These are phyloP conservation scores for Prunus armeniaca DNA, from an alignment of 306 rosid species.

Conservation along the genomic window DNA sequence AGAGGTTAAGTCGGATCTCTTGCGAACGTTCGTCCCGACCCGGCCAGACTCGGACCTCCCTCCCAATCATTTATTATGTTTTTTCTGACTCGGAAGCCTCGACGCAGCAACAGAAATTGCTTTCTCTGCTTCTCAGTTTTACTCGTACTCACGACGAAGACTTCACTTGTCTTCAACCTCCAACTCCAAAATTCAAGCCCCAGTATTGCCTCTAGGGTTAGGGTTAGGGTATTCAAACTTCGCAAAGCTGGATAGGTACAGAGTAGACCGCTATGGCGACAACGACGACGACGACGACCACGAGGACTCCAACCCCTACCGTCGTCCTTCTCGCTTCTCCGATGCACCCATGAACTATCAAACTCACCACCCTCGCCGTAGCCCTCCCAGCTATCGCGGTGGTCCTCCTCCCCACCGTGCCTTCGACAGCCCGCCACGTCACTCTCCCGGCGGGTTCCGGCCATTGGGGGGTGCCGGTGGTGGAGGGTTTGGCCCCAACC, in stretches of 20 bases:
- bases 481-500: conserved; percentile 46
- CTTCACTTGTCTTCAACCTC: neutral
- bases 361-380: conserved; percentile 32
- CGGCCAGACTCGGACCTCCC: neutral
- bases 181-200: conserved; percentile 9
- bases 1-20: neutral
- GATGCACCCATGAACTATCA: conserved; percentile 54
- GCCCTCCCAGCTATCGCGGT: conserved; percentile 45
- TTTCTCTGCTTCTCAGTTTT: neutral
- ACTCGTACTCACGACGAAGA: neutral
- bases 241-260: conserved; percentile 89
- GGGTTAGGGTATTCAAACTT: conserved; percentile 40
- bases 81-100: neutral
- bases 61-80: no score
- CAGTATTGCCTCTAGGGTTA: neutral
- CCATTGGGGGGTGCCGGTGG: conserved; percentile 31
- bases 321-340: conserved; percentile 68
- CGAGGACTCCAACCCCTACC: conserved; percentile 33
- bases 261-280: conserved; percentile 76
- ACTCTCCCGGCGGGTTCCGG: conserved; percentile 56
- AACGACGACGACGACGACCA: conserved; percentile 7
- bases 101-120: neutral
- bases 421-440: conserved; percentile 63
- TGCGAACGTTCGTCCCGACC: neutral
- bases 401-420: conserved; percentile 28